Evolutionary conservation across 371 early-diverging fungal species (phyloP).

Genomic region (Mucor racemosus): DNA sequence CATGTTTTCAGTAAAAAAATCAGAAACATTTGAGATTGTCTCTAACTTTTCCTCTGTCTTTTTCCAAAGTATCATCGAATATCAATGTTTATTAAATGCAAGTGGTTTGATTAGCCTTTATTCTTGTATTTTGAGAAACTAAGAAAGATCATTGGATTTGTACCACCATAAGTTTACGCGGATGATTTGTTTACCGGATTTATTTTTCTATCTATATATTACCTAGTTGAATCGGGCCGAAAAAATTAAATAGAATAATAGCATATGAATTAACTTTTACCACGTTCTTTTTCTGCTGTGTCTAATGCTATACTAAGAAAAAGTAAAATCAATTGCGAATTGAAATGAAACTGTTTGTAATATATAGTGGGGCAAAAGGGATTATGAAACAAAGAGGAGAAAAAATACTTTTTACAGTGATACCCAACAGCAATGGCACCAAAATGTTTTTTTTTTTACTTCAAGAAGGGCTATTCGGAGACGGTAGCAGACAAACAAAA

Average conservation of each 20-base stretch:
- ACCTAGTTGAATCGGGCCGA: conserved; percentile 14
- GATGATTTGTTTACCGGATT: conserved; percentile 17
- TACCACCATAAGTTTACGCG: conserved; percentile 1
- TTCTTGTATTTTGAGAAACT: not conserved
- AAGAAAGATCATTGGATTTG: conserved; percentile 4
- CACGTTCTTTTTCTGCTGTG: not conserved
- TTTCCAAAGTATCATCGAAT: too few species aligned
- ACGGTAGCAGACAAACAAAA: conserved; percentile 22
- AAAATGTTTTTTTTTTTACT: too few species aligned
- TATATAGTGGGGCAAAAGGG: not conserved
- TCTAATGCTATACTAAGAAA: too few species aligned
- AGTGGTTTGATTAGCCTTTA: not conserved
- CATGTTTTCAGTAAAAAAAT: not conserved
- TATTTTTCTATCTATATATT: not conserved
- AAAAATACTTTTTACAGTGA: not conserved
- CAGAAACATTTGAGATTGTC: too few species aligned
- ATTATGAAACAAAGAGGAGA: not conserved
- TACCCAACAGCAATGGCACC: not conserved
- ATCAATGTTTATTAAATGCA: not conserved
- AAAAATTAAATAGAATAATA: not conserved
- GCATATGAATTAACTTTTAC: not conserved
- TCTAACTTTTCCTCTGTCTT: too few species aligned
- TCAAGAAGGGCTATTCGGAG: conserved; percentile 10
- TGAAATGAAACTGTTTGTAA: too few species aligned
- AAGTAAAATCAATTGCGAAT: too few species aligned